These are phyloP conservation scores for Leishmania arabica DNA, from an alignment of 208 protist genomes.

Conservation along the genomic window DNA sequence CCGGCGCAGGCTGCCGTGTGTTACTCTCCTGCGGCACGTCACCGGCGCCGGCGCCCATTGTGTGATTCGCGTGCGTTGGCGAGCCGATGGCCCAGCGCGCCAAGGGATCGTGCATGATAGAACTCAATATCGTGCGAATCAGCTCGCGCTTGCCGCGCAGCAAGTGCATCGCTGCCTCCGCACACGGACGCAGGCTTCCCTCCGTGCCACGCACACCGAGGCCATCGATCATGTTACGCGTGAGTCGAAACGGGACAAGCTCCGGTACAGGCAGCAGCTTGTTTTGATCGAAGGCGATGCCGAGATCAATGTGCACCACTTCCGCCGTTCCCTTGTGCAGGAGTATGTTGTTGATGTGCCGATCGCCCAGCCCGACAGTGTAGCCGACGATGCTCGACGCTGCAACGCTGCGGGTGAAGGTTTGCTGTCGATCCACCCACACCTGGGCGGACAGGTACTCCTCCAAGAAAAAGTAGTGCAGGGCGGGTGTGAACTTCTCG, in stretches of 20 bases:
- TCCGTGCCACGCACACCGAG: slow-evolving; percentile 93
- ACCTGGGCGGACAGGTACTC: slow-evolving; percentile 63
- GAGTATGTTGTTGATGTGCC: slow-evolving; percentile 96
- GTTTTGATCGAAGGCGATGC: slow-evolving; percentile 94
- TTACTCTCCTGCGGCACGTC: not conserved
- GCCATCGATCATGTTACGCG: slow-evolving; percentile 96
- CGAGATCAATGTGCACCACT: slow-evolving; percentile 96
- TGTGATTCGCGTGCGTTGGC: not conserved
- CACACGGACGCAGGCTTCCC: slow-evolving; percentile 89
- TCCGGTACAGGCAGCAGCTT: slow-evolving; percentile 92
- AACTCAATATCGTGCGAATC: slow-evolving; percentile 90
- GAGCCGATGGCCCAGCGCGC: slow-evolving; percentile 86
- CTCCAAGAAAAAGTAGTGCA: slow-evolving; percentile 97
- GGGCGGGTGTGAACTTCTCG: slow-evolving; percentile 87
- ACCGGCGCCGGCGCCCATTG: not conserved
- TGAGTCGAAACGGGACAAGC: slow-evolving; percentile 96
- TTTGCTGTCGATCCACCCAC: slow-evolving; percentile 81
- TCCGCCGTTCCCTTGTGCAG: slow-evolving; percentile 91
- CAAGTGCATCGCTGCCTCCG: slow-evolving; percentile 87
- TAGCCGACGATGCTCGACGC: slow-evolving; percentile 94
- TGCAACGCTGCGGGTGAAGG: slow-evolving; percentile 93
- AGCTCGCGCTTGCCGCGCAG: slow-evolving; percentile 74
- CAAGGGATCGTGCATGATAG: slow-evolving; percentile 97
- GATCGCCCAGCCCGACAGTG: slow-evolving; percentile 96
- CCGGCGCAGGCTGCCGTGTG: slow-evolving; percentile 21